Conservation (phyloP, 2,329 filamentous ascomycete genomes). For the Fusarium albidum region DNA sequence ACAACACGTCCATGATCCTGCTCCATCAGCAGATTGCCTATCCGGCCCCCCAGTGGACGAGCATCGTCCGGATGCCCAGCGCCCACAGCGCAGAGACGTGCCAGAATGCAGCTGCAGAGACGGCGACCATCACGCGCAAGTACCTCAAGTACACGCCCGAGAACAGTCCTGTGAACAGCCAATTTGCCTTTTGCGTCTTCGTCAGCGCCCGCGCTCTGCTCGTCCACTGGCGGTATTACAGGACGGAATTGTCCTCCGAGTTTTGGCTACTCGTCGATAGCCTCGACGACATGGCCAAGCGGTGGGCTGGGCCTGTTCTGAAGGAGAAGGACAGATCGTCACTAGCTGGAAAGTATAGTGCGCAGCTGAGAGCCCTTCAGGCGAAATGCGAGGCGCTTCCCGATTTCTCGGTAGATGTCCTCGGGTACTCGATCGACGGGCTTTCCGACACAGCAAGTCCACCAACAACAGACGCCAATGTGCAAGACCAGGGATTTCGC, state of each 20-base stretch:
- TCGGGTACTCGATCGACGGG: conserved; percentile 27
- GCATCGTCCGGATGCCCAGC: conserved; percentile 48
- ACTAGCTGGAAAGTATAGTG: conserved; percentile 14
- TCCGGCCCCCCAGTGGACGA: conserved; percentile 43
- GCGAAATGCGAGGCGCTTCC: conserved; percentile 9
- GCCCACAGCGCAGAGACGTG: conserved; percentile 58
- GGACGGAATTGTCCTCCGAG: conserved; percentile 26
- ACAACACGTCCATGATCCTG: conserved; percentile 59
- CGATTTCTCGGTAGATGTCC: conserved; percentile 13
- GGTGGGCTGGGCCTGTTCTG: conserved; percentile 36
- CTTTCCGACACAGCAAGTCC: background rate
- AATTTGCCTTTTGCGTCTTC: conserved; percentile 57
- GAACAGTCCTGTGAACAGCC: conserved; percentile 35
- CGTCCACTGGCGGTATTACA: conserved; percentile 34
- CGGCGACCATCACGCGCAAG: conserved; percentile 54
- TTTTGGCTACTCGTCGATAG: conserved; percentile 42
- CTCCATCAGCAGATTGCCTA: conserved; percentile 59
- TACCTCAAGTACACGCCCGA: conserved; percentile 51
- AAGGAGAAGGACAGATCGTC: background rate
- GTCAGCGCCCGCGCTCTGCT: conserved; percentile 54
- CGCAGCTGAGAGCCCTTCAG: conserved; percentile 14
- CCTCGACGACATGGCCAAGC: conserved; percentile 42
- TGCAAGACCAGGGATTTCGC: rapidly evolving
- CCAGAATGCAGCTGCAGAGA: conserved; percentile 54
- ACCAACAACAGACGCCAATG: rapidly evolving